Percentiles rank a stretch among this genome's conserved stretches.
Conservation (phyloP, 805 yeast species). For the Candida wancherniae region DNA sequence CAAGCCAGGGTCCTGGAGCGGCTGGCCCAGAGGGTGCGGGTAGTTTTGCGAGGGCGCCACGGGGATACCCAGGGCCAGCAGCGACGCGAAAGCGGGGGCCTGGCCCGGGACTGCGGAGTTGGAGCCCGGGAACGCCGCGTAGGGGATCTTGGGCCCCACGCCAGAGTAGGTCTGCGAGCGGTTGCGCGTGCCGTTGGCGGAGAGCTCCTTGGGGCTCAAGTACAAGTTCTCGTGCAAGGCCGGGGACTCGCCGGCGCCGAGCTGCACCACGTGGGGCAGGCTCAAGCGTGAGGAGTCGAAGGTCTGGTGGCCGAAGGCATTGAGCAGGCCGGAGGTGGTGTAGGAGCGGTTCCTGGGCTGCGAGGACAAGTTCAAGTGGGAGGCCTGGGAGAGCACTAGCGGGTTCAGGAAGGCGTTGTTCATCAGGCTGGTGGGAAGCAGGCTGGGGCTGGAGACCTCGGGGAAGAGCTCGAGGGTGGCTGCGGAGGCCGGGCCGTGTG, state of each 20-base stretch:
- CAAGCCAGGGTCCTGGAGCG: conserved; percentile 4
- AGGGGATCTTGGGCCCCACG: conserved; percentile 10
- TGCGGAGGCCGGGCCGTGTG: conserved; percentile 11
- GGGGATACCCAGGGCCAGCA: too few relatives aligned
- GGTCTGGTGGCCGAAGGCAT: conserved; percentile 14
- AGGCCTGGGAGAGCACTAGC: conserved; percentile 16
- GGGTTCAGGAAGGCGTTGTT: conserved; percentile 17
- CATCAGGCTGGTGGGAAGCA: too few relatives aligned
- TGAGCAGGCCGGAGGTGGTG: conserved; percentile 41
- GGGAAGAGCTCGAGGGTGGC: conserved; percentile 12
- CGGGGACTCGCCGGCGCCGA: conserved; percentile 25
- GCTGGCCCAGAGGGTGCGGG: conserved; percentile 2
- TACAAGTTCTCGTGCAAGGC: conserved; percentile 29
- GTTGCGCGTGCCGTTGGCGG: conserved; percentile 19
- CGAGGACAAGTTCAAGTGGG: conserved; percentile 7
- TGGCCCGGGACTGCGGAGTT: background rate
- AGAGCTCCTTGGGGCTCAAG: conserved; percentile 18
- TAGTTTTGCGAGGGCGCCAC: conserved; percentile 2
- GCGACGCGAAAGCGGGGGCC: too few relatives aligned
- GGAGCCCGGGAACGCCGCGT: conserved; percentile 5
- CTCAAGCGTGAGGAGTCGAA: conserved; percentile 17
- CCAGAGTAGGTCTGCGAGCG: conserved; percentile 42
- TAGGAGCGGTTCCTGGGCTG: conserved; percentile 41
- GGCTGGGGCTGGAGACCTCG: conserved; percentile 5
- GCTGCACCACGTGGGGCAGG: conserved; percentile 22